Evolutionary conservation across 169 alveolate species (phyloP), one percentile per base, ranked within the genome.

Genomic region (Cryptosporidium bovis): DNA sequence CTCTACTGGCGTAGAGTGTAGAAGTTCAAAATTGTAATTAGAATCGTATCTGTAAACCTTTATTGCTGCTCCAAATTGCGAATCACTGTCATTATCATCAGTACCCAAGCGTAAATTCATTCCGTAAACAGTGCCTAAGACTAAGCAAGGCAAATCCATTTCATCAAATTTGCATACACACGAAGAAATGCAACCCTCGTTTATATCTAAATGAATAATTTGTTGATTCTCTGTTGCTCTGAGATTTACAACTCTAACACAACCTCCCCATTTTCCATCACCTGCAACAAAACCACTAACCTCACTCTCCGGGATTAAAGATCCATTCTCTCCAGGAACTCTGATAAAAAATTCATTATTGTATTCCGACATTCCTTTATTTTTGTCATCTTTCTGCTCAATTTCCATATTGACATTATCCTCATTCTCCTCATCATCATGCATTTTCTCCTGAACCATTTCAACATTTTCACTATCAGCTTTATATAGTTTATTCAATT

Each of bases 111-210:
- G 64, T 46, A 93, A 90, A 64, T 90, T 91, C 94, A 94, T 90
- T 77, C 95, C 97, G 82, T 94, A 87, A 3, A 95, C 98, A 2
- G 99, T 96, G 40, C 99, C 99, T 0, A 97, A 96, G 24, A 97
- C 94, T 50, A 97, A 83, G 66, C 92, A 94, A 16, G 96, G 94
- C 51, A 95, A 92, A 29, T 94, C 97, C 91, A 91, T 82, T 40
- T 93, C 95, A 66, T 94, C 98, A 92, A 95, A 92, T 65, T 95
- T 92, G 55, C 95, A 89, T 71, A 93, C 91, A 89, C 96, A 94
- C 46, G 96, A 93, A 18, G 98, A 92, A 51, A 97, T 90, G 7
- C 98, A 98, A 16, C 97, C 98, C 90, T 98, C 99, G 85, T 97
- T 98, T 67, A 95, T 91, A 51, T 95, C 98, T 64, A 98, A 93